These are phyloP conservation scores for Smallanthus sonchifolius DNA, from an alignment of 129 eudicot genomes.

Conservation along the genomic window DNA sequence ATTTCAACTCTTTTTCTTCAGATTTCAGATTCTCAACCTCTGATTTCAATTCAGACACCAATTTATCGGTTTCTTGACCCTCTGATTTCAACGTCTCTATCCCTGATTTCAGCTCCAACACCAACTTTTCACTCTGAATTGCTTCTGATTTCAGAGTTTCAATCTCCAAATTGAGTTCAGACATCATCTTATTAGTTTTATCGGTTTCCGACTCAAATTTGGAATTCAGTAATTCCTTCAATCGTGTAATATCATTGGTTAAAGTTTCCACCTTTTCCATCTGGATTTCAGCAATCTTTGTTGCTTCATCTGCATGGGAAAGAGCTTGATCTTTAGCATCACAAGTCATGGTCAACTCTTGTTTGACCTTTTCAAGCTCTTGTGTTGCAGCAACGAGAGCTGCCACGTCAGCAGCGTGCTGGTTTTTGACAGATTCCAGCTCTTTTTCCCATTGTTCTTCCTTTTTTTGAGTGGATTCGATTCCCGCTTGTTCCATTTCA, in stretches of 20 bases:
- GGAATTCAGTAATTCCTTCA: conserved; percentile 71
- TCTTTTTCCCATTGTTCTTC: conserved; percentile 81
- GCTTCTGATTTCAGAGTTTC: conserved; percentile 40
- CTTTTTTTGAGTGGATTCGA: conserved; percentile 76
- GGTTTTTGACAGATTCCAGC: conserved; percentile 66
- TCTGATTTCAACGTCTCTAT: conserved; percentile 55
- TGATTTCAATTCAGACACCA: conserved; percentile 27
- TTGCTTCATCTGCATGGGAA: conserved; percentile 87
- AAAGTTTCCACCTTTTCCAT: conserved; percentile 70
- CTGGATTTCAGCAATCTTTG: conserved; percentile 81
- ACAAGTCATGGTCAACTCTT: conserved; percentile 64
- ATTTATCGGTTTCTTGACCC: conserved; percentile 38
- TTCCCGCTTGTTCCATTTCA: conserved; percentile 94
- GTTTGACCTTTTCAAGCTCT: conserved; percentile 81
- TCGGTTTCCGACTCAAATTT: conserved; percentile 46
- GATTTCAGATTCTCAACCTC: conserved; percentile 25
- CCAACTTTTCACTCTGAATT: conserved; percentile 12
- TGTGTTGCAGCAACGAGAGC: conserved; percentile 74
- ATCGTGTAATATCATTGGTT: conserved; percentile 59
- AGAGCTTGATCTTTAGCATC: conserved; percentile 91
- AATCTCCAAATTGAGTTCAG: conserved; percentile 45
- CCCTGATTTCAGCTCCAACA: conserved; percentile 48
- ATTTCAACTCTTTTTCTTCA: conserved; percentile 37
- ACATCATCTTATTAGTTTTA: conserved; percentile 46
- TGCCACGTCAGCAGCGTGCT: conserved; percentile 70